Conservation (phyloP, 495 filamentous ascomycete genomes). For the Annulohypoxylon stygium region DNA sequence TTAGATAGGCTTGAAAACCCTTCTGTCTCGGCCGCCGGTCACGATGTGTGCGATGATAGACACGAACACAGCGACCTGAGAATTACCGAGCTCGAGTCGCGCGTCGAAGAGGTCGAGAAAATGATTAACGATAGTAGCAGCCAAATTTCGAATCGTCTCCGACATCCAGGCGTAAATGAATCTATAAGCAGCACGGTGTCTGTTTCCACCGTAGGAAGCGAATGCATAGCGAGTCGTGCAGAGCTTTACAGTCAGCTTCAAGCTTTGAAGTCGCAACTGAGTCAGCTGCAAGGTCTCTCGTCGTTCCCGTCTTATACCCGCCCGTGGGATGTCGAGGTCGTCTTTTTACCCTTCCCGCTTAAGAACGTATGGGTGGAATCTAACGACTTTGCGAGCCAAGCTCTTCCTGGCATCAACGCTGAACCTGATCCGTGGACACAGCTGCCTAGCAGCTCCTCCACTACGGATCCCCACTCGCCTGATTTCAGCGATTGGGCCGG, state of each 20-base stretch:
- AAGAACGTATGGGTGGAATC: slow-evolving; percentile 71
- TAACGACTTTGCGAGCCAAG: slow-evolving; percentile 61
- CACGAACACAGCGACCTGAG: slow-evolving; percentile 70
- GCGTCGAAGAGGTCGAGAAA: slow-evolving; percentile 71
- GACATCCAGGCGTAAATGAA: slow-evolving; percentile 51
- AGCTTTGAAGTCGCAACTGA: slow-evolving; percentile 67
- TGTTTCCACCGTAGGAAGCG: slow-evolving; percentile 58
- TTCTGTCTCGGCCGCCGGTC: slow-evolving; percentile 67
- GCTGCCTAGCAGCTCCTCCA: slow-evolving; percentile 61
- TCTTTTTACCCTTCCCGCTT: slow-evolving; percentile 76
- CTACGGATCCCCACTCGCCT: slow-evolving; percentile 58
- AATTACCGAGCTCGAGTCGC: slow-evolving; percentile 71
- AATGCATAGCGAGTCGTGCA: slow-evolving; percentile 48
- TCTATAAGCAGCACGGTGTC: slow-evolving; percentile 60
- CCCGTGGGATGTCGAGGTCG: slow-evolving; percentile 78
- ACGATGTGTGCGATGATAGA: slow-evolving; percentile 71
- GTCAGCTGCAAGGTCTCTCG: slow-evolving; percentile 64
- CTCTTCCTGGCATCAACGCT: slow-evolving; percentile 54
- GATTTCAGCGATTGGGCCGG: slow-evolving; percentile 61
- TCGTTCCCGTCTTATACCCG: slow-evolving; percentile 66
- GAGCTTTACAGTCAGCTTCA: slow-evolving; percentile 67
- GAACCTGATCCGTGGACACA: slow-evolving; percentile 71
- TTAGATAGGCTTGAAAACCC: slow-evolving; percentile 71
- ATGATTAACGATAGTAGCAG: slow-evolving; percentile 61
- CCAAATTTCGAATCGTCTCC: slow-evolving; percentile 55